Conservation (phyloP, 345 rosid genomes). For the Aurinia saxatilis region DNA sequence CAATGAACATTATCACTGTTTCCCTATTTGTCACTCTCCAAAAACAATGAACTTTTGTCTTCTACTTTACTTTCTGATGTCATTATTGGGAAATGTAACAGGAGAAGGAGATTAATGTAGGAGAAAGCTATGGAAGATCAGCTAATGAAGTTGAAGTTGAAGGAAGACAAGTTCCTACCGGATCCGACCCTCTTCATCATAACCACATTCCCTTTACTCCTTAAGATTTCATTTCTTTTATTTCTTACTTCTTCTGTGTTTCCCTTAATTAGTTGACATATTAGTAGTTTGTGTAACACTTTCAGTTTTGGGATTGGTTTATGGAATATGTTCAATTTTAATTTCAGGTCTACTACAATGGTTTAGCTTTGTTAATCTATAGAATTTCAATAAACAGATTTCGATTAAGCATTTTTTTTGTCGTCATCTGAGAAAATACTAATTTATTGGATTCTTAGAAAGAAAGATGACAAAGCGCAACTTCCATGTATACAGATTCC, state of each 20-base stretch:
- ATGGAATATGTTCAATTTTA: neutral
- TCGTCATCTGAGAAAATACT: neutral
- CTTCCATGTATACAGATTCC: no score
- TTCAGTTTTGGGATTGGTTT: constrained; percentile 2
- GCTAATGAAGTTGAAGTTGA: constrained; percentile 25
- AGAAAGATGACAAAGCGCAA: neutral
- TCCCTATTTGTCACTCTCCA: neutral
- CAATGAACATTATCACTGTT: neutral
- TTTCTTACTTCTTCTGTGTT: neutral
- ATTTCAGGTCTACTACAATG: neutral
- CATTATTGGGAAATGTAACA: neutral
- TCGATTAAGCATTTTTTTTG: neutral
- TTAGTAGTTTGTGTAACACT: neutral
- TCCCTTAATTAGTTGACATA: neutral
- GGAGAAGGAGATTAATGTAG: constrained; percentile 13
- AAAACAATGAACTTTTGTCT: neutral
- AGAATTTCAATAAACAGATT: neutral
- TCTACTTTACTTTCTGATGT: neutral
- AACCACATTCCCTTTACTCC: constrained; percentile 21
- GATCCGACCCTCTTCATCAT: constrained; percentile 35
- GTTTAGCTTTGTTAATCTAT: neutral
- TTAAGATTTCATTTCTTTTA: neutral
- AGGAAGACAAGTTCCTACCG: constrained; percentile 31
- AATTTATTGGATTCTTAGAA: neutral
- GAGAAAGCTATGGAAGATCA: constrained; percentile 6